Conservation (phyloP, 2,329 filamentous ascomycete species). For the Bipolaris sorokiniana region DNA sequence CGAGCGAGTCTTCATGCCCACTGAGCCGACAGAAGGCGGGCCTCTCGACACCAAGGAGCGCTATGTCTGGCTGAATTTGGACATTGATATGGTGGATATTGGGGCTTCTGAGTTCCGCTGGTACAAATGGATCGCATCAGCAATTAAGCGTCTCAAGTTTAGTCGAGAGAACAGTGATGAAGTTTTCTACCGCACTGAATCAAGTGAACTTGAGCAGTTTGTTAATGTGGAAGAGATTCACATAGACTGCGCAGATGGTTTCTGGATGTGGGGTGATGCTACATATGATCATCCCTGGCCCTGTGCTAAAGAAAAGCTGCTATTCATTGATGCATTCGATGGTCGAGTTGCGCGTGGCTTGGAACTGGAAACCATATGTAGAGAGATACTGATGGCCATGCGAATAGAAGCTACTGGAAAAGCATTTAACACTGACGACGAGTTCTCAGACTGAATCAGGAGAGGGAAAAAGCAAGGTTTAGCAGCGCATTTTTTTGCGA, state of each 20-base stretch:
- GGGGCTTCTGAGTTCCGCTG: neutral
- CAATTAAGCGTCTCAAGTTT: slow-evolving; percentile 13
- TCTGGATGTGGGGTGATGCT: slow-evolving; percentile 7
- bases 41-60: too few species aligned
- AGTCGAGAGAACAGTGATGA: slow-evolving; percentile 1
- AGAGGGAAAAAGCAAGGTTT: too few species aligned
- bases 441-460: neutral
- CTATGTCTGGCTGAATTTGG: slow-evolving; percentile 14
- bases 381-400: slow-evolving; percentile 1
- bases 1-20: neutral
- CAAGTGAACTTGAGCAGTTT: neutral
- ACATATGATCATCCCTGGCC: neutral
- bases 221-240: slow-evolving; percentile 9
- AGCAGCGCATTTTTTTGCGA: too few species aligned
- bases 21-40: too few species aligned
- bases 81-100: slow-evolving; percentile 14
- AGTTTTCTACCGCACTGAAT: neutral
- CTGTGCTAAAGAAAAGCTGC: slow-evolving; percentile 8
- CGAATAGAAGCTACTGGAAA: neutral
- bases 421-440: neutral
- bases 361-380: slow-evolving; percentile 12
- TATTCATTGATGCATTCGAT: slow-evolving; percentile 14
- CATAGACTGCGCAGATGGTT: slow-evolving; percentile 12
- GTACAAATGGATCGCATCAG: slow-evolving; percentile 3
- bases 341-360: slow-evolving; percentile 11